Percentiles rank a stretch among this genome's conserved stretches.
phyloP scores from a whole-genome alignment of 2,329 filamentous ascomycete species.

The Coniochaeta prunicola region DNA sequence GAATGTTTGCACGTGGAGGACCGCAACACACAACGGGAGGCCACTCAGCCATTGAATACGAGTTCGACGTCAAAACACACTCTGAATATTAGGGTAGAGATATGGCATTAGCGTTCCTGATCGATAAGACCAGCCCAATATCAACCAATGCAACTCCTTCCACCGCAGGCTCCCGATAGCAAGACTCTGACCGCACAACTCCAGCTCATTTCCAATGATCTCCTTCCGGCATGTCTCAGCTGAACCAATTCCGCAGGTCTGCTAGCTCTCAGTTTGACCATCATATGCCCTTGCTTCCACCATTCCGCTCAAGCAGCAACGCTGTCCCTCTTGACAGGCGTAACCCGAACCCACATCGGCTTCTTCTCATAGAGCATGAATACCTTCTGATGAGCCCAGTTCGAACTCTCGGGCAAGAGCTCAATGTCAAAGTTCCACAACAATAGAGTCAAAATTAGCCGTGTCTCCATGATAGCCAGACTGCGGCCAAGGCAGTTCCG shows the following conservation, averaged over 20 bases:
- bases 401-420: slow-evolving; percentile 14
- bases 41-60: too few species aligned
- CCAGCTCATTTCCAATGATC: too few species aligned
- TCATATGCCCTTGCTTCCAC: not conserved
- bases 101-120: too few species aligned
- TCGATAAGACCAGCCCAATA: too few species aligned
- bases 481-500: slow-evolving; percentile 9
- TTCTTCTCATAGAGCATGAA: slow-evolving; percentile 23
- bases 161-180: too few species aligned
- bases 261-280: not conserved
- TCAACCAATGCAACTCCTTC: too few species aligned
- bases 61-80: too few species aligned
- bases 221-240: not conserved
- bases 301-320: not conserved
- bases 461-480: slow-evolving; percentile 28
- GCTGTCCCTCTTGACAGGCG: not conserved
- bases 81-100: too few species aligned
- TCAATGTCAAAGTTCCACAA: slow-evolving; percentile 27
- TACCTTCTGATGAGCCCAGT: slow-evolving; percentile 16
- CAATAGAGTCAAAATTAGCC: slow-evolving; percentile 24
- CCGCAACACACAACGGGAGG: too few species aligned
- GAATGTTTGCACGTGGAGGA: too few species aligned
- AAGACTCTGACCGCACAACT: too few species aligned
- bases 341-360: slow-evolving; percentile 9
- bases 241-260: not conserved